These are phyloP conservation scores for Sanguinoderma infundibulare DNA, from an alignment of 1,284 basidiomycete genomes.

Conservation along the genomic window DNA sequence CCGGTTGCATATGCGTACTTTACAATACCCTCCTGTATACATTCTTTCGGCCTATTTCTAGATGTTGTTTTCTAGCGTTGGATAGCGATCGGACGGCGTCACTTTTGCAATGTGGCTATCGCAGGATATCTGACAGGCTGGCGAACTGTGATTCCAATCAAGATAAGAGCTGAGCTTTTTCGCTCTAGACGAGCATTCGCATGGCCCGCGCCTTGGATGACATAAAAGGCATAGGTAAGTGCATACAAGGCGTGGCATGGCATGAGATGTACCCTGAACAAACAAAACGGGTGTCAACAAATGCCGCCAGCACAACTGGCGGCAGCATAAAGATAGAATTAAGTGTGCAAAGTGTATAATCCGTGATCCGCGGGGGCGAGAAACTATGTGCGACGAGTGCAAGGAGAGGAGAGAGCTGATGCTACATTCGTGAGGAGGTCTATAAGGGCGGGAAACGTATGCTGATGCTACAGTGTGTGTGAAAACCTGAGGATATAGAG, in stretches of 20 bases:
- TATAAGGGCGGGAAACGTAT: conserved; percentile 5
- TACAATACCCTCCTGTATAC: conserved; percentile 35
- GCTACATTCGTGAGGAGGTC: conserved; percentile 18
- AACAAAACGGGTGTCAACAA: neutral
- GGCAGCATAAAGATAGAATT: conserved; percentile 24
- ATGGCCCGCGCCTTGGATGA: neutral
- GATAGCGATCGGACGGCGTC: neutral
- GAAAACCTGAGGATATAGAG: conserved; percentile 4
- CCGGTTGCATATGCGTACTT: conserved; percentile 34
- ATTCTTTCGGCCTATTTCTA: conserved; percentile 26
- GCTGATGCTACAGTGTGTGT: conserved; percentile 28
- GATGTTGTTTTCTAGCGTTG: conserved; percentile 18
- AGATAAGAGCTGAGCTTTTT: too few relatives aligned
- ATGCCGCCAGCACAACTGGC: conserved; percentile 11
- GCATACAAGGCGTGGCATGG: neutral
- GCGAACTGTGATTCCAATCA: too few relatives aligned
- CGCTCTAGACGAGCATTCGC: conserved; percentile 5
- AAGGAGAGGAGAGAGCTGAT: conserved; percentile 11
- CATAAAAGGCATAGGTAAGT: neutral
- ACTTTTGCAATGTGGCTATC: too few relatives aligned
- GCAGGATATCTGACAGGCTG: neutral
- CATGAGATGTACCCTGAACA: neutral
- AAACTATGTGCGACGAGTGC: neutral
- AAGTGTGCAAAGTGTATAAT: conserved; percentile 15
- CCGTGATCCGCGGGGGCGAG: neutral